Conservation (phyloP, 2,329 filamentous ascomycete species). For the Malbranchea cinnamomea region DNA sequence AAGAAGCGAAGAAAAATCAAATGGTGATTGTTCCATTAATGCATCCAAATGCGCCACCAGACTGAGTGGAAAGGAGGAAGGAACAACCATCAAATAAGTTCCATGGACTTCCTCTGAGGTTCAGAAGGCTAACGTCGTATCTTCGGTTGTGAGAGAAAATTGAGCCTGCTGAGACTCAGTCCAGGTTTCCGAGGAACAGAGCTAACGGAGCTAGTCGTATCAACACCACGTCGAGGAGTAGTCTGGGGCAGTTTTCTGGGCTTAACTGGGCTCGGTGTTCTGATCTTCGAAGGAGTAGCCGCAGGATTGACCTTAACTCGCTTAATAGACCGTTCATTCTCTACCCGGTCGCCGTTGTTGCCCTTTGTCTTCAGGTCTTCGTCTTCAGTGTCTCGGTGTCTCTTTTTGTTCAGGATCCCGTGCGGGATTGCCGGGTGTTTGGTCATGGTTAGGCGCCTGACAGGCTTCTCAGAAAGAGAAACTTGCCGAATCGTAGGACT, state of each 20-base stretch:
- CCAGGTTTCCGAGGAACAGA: constrained; percentile 15
- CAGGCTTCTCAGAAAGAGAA: constrained; percentile 16
- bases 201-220: constrained; percentile 15
- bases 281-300: constrained; percentile 13
- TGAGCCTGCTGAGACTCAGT: constrained; percentile 32
- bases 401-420: constrained; percentile 27
- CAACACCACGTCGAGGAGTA: constrained; percentile 19
- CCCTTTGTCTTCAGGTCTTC: constrained; percentile 20
- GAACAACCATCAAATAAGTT: neutral
- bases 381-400: constrained; percentile 20
- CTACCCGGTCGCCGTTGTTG: too few relatives aligned
- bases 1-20: too few relatives aligned
- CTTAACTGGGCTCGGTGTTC: constrained; percentile 23
- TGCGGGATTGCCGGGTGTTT: constrained; percentile 24
- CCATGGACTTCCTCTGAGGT: neutral
- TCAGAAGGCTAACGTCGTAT: constrained; percentile 15
- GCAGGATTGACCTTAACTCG: constrained; percentile 16
- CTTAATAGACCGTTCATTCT: constrained; percentile 20
- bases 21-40: too few relatives aligned
- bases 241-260: constrained; percentile 5
- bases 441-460: constrained; percentile 12
- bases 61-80: neutral
- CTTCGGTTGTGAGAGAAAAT: constrained; percentile 34
- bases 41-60: neutral
- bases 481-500: constrained; percentile 28